phyloP scores from a whole-genome alignment of 495 filamentous ascomycete genomes.

The Podospora sp. region DNA sequence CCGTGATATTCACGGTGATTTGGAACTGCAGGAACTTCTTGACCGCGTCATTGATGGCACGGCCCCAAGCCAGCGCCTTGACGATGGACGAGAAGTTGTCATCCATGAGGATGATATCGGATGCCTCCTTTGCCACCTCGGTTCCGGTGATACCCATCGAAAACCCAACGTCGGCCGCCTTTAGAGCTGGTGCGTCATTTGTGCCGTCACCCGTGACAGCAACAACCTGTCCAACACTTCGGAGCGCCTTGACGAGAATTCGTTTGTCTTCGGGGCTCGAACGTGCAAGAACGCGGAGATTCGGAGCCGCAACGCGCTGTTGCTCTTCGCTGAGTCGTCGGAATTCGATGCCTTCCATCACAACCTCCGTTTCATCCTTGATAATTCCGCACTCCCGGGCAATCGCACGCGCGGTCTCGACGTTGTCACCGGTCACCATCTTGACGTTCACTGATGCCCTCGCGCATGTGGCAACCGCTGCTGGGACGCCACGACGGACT shows the following conservation, averaged over 20 bases:
- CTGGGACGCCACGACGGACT: constrained; percentile 74
- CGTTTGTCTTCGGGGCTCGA: constrained; percentile 91
- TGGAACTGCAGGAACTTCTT: constrained; percentile 91
- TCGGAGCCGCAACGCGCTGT: constrained; percentile 69
- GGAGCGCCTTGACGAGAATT: constrained; percentile 71
- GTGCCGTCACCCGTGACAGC: constrained; percentile 89
- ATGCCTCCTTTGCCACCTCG: constrained; percentile 89
- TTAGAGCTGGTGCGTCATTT: constrained; percentile 85
- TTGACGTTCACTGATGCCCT: constrained; percentile 77
- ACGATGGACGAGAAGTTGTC: constrained; percentile 88
- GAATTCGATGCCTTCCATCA: constrained; percentile 86
- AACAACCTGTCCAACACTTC: constrained; percentile 73
- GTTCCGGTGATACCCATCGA: constrained; percentile 92
- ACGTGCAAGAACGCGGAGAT: constrained; percentile 78
- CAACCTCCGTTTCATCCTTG: constrained; percentile 64
- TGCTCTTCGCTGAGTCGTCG: constrained; percentile 68
- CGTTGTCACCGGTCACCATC: constrained; percentile 91
- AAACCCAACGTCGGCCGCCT: constrained; percentile 88
- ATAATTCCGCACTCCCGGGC: constrained; percentile 83
- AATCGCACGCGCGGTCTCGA: constrained; percentile 79
- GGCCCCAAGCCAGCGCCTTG: constrained; percentile 86
- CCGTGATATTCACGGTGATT: constrained; percentile 88
- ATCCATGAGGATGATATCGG: constrained; percentile 86
- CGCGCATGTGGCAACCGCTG: constrained; percentile 73
- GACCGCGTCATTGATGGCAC: constrained; percentile 87